These are phyloP conservation scores for Oryza brachyantha DNA, from an alignment of 176 grass and related monocot species.

Conservation along the genomic window DNA sequence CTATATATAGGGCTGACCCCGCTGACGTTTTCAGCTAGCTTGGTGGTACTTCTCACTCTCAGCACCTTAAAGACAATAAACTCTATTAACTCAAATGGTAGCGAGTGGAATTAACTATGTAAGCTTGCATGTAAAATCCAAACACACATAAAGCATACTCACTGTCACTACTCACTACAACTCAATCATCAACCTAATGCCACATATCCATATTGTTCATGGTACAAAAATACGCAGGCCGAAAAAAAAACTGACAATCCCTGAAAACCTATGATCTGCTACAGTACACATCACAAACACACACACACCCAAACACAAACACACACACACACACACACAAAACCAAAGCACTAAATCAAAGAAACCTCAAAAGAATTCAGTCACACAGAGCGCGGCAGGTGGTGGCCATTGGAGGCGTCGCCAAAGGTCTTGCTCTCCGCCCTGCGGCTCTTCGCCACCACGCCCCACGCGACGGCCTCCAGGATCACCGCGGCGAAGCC, in stretches of 20 bases:
- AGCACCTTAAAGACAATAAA: background rate
- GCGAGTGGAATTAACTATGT: background rate
- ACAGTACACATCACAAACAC: background rate
- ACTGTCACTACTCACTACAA: background rate
- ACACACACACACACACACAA: background rate
- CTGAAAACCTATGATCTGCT: background rate
- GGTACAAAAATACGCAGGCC: background rate
- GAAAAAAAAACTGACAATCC: background rate
- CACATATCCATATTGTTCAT: background rate
- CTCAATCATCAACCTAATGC: background rate
- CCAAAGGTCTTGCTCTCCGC: slow-evolving; percentile 30
- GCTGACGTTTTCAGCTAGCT: too few relatives aligned
- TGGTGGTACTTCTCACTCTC: too few relatives aligned
- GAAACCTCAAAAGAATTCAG: background rate
- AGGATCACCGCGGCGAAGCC: slow-evolving; percentile 19
- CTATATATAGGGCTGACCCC: too few relatives aligned
- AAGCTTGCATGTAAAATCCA: background rate
- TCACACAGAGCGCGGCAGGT: background rate
- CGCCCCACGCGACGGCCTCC: slow-evolving; percentile 55
- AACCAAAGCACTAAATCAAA: too few relatives aligned
- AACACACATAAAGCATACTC: background rate
- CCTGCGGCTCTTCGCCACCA: slow-evolving; percentile 34
- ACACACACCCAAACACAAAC: background rate
- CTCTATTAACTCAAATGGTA: background rate
- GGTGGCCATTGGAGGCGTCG: slow-evolving; percentile 20